Evolutionary conservation across 1,284 basidiomycete species (phyloP).

Genomic region (Rhodotorula sp.): DNA sequence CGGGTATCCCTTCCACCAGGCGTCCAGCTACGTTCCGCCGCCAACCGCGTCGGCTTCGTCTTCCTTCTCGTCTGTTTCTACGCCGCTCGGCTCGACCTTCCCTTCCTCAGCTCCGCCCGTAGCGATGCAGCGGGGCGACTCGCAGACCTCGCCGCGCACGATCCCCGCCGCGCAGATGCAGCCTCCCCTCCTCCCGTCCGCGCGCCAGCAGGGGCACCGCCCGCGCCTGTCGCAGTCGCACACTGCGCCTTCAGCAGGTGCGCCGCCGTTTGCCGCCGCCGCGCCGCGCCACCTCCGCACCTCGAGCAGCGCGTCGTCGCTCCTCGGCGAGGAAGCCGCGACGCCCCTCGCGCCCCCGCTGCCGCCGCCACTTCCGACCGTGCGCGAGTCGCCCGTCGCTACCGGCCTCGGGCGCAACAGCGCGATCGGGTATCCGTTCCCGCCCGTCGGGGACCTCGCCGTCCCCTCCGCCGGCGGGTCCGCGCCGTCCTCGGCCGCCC

Average conservation of each 20-base stretch:
- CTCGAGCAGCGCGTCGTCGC: not conserved
- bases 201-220: slow-evolving; percentile 1
- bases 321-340: not conserved
- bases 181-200: not conserved
- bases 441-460: slow-evolving; percentile 9
- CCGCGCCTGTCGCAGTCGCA: slow-evolving; percentile 15
- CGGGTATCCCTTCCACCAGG: not conserved
- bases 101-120: not conserved
- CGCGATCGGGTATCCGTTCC: slow-evolving; percentile 19
- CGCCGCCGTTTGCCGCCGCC: not conserved
- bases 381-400: not conserved
- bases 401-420: not conserved
- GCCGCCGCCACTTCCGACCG: not conserved
- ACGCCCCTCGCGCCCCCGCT: slow-evolving; percentile 3
- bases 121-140: not conserved
- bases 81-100: not conserved
- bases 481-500: not conserved
- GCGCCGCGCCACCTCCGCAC: slow-evolving; percentile 3
- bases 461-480: not conserved
- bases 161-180: not conserved
- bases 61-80: not conserved
- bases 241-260: not conserved
- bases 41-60: not conserved
- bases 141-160: slow-evolving; percentile 11
- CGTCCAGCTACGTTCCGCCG: not conserved